Base-by-base conservation (phyloP, 495 filamentous ascomycete genomes). In the Xylaria grammica region DNA sequence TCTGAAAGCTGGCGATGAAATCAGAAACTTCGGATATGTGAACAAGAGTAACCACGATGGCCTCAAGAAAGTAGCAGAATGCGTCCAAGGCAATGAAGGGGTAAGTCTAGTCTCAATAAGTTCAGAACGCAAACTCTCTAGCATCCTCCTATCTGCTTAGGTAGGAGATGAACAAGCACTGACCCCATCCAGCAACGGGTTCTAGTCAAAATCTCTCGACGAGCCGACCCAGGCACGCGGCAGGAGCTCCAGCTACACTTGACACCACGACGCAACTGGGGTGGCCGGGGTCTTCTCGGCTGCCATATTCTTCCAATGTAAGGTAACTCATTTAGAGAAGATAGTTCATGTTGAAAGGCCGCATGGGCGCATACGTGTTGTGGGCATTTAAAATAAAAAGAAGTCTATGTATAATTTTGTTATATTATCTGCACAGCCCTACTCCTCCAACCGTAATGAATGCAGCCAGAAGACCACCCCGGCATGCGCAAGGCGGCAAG, bases 61-160 rank as follows among this genome's bases (percentile, higher is more conserved):
- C 62, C 84, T 99, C 17, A 84, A 83, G 57, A 96, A 90, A 75
- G 90, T 99, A 15, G 91, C 88, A 40, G 89, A 97, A 69, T 84
- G 87, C 36, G 94, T 98, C 10, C 86, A 90, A 68, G 87, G 90
- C 48, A 96, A 91, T 70, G 93, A 97, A 85, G 92, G 91, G 68
- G 94, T 97, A 87, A 79, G 92, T 82, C 29, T 20, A 27, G 5
- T 26, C 17, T 45, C n/a, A 62, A 45, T 29, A 32, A 15, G 7
- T 30, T 29, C 13, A 42, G 32, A 22, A 42, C 36, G 27, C 4
- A 19, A 3, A n/a, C 29, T 29, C 51, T 6, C 11, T 8, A 26
- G 27, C 38, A 17, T 30, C n/a, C 7, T 11, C 22, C 20, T 44
- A 22, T 20, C 26, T 40, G 13, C 15, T 30, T 24, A 20, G 19